Conservation (phyloP, 208 protist species). For the Crithidia expoeki region DNA sequence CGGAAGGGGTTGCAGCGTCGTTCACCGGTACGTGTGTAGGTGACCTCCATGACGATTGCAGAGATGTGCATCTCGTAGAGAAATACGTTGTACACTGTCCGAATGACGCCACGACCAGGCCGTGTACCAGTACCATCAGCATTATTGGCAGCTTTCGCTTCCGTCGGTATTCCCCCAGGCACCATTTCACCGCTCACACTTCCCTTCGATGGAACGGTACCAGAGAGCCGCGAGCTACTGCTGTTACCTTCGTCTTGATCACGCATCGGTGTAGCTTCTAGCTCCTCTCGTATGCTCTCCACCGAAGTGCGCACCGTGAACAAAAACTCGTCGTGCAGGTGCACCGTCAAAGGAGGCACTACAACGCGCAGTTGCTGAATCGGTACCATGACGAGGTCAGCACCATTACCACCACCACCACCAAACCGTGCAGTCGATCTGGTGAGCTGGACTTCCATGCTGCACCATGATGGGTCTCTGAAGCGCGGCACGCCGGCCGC, state of each 20-base stretch:
- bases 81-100: slow-evolving; percentile 41
- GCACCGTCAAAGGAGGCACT: slow-evolving; percentile 42
- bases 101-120: background rate
- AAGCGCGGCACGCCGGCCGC: slow-evolving; percentile 7
- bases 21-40: slow-evolving; percentile 51
- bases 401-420: no score
- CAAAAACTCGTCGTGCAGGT: slow-evolving; percentile 63
- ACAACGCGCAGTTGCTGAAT: slow-evolving; percentile 45
- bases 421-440: background rate
- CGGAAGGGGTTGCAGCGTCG: slow-evolving; percentile 57
- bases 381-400: slow-evolving; percentile 31
- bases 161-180: no score
- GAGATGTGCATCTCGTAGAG: slow-evolving; percentile 51
- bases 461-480: slow-evolving; percentile 27
- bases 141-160: no score
- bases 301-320: slow-evolving; percentile 46
- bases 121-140: no score
- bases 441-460: slow-evolving; percentile 28
- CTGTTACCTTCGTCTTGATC: background rate
- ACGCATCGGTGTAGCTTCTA: background rate
- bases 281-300: slow-evolving; percentile 27
- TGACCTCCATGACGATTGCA: slow-evolving; percentile 41
- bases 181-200: no score
- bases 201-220: background rate
- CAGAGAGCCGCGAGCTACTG: background rate